Base-by-base conservation (phyloP, 805 yeast genomes). In the Lipomyces yamanashiensis region DNA sequence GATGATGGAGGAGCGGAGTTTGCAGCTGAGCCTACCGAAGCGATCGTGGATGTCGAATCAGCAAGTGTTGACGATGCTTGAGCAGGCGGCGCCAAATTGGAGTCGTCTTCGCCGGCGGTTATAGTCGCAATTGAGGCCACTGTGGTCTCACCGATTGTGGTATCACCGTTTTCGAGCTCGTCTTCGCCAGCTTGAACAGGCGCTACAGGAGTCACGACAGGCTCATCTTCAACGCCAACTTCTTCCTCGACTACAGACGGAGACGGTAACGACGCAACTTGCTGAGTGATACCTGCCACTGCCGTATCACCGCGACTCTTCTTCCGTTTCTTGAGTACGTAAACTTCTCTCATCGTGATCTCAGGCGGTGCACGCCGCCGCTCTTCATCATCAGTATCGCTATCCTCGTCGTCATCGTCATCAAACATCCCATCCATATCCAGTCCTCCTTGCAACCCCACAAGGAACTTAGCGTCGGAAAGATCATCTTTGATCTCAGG, bases 401-500 rank as follows among this genome's bases (percentile, higher is more conserved):
- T 64, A 8, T 54, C 68, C 13, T 50, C 67, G 21, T 41, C 60
- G 34, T 51, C 60, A 17, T 61, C 67, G 21, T 58, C 63, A 23
- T 54, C 63, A 49, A 57, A 56, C 55, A 47, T 37, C 1, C 44
- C 58, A n/a, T 65, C 68, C 58, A 50, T 39, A 47, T 66, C 69
- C 15, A 66, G 47, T 12, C 54, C 62, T 10, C 64, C 69, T 41
- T 63, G 67, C 21, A 53, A 40, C 5, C 69, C 69, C 21, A 64
- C 69, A 47, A 66, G 21, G 36, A 66, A 66, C 56, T 56, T 59
- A 5, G 64, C 64, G 34, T 66, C 69, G 5, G 69, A 59, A n/a
- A 66, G 39, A 48, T 66, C 69, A 15, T 66, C 68, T 54, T 50
- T 57, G 10, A 57, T 33, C 19, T 64, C 67, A 49, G 36, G 45